Percentiles rank a stretch among this genome's conserved stretches.
Conservation (phyloP, 805 yeast species). For the Geotrichum ghanense region DNA sequence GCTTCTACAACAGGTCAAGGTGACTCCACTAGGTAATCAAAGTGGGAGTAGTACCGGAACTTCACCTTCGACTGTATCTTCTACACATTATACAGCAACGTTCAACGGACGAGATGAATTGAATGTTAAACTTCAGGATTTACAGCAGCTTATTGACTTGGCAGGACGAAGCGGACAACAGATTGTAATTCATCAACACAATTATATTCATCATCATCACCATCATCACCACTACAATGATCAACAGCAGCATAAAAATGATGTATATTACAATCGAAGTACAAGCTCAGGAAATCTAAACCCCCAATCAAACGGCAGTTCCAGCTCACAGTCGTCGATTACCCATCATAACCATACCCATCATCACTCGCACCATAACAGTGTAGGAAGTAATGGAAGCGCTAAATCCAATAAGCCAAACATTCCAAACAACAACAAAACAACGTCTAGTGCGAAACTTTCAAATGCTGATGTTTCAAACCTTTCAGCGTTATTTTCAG, state of each 20-base stretch:
- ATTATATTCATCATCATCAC: too few relatives aligned
- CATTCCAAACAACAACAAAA: too few relatives aligned
- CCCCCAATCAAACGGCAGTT: too few relatives aligned
- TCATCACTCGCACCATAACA: too few relatives aligned
- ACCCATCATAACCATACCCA: too few relatives aligned
- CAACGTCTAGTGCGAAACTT: too few relatives aligned
- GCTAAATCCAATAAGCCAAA: too few relatives aligned
- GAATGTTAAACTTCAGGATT: slow-evolving; percentile 8
- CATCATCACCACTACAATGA: slow-evolving; percentile 45
- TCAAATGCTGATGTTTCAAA: background rate
- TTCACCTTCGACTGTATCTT: background rate
- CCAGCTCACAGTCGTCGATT: too few relatives aligned
- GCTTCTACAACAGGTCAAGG: background rate
- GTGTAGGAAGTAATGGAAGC: too few relatives aligned
- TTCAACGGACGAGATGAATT: background rate
- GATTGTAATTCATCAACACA: slow-evolving; percentile 69
- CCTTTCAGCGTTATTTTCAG: slow-evolving; percentile 8
- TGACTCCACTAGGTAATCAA: background rate
- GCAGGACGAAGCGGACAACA: slow-evolving; percentile 19
- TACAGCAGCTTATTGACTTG: slow-evolving; percentile 17
- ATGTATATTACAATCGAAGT: background rate
- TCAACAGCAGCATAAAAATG: background rate
- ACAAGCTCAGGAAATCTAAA: too few relatives aligned
- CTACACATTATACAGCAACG: background rate
- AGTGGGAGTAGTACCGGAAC: background rate